Conservation (phyloP, 495 filamentous ascomycete species). For the Daldinia loculata region DNA sequence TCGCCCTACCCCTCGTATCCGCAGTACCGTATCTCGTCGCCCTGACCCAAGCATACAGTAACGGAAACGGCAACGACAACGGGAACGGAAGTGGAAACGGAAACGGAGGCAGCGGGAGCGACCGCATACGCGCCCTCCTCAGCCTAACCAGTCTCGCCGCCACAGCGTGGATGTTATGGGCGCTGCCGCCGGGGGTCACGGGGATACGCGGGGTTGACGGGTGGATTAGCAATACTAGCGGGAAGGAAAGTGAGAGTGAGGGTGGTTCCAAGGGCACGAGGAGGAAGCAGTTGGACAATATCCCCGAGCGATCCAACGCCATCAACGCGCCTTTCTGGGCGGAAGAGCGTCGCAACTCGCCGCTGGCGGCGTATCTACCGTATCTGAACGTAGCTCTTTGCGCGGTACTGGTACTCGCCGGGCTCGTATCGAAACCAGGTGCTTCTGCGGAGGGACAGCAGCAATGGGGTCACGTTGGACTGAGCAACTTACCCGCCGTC, state of each 20-base stretch:
- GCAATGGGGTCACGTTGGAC: constrained; percentile 33
- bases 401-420: constrained; percentile 48
- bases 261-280: not conserved
- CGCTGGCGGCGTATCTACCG: constrained; percentile 57
- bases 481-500: constrained; percentile 53
- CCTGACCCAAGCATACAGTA: constrained; percentile 48
- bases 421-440: constrained; percentile 37
- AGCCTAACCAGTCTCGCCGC: constrained; percentile 65
- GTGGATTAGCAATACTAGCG: constrained; percentile 6
- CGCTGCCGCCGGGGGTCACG: constrained; percentile 52
- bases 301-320: not conserved
- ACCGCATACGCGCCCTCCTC: constrained; percentile 52
- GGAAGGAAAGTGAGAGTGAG: not conserved
- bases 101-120: not conserved
- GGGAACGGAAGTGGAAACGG: not conserved
- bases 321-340: not conserved
- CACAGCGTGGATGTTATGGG: constrained; percentile 62
- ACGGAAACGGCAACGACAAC: not conserved
- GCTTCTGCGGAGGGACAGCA: constrained; percentile 10
- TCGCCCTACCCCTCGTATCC: constrained; percentile 63
- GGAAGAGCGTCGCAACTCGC: constrained; percentile 30
- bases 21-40: constrained; percentile 62
- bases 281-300: not conserved
- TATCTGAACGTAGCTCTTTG: constrained; percentile 58
- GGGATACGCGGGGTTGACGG: constrained; percentile 51